Base-by-base conservation (phyloP, 306 rosid genomes). In the Canavalia gladiata region DNA sequence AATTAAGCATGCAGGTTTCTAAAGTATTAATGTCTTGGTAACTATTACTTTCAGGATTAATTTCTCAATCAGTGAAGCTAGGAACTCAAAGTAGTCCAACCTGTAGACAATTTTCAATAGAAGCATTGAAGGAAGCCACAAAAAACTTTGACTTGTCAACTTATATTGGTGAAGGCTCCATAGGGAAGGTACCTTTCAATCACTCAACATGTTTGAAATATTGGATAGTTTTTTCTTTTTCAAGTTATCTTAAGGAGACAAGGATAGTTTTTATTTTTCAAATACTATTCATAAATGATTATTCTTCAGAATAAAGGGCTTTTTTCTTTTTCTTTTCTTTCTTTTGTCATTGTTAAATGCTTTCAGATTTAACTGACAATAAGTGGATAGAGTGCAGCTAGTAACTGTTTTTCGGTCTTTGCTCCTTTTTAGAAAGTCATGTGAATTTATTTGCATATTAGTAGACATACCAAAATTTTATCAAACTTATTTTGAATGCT, bases 61-160 rank as follows among this genome's bases (percentile, higher is more conserved):
- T 94, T 84, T 87, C 98, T 59, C 91, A 91, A 60, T 87, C 93
- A 25, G 81, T 82, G 12, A 94, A 90, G 77, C 86, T 91, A 33
- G 97, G 96, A 43, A 68, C 95, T 64, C 95, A 89, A 67, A 75
- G 89, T 25, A 70, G 84, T 57, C 84, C 90, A 1, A 69, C 73
- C 13, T 87, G 88, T 76, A 84, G 91, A 77, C 72, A 83, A 13
- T 87, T 90, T 84, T 82, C 91, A 33, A 72, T 86, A 25, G 90
- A 91, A 78, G 97, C 89, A 82, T 76, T 94, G 88, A 91, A 79
- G 87, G 98, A 87, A 78, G 93, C 91, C 33, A 89, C 97, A 30
- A 76, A 83, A 50, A 79, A 86, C 84, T 94, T 94, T n/a, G 83
- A 87, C 33, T 49, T 50, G 12, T 90, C 93, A 18, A 81, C 79